phyloP scores from a whole-genome alignment of 129 eudicot species.

The Helichrysum umbraculigerum region DNA sequence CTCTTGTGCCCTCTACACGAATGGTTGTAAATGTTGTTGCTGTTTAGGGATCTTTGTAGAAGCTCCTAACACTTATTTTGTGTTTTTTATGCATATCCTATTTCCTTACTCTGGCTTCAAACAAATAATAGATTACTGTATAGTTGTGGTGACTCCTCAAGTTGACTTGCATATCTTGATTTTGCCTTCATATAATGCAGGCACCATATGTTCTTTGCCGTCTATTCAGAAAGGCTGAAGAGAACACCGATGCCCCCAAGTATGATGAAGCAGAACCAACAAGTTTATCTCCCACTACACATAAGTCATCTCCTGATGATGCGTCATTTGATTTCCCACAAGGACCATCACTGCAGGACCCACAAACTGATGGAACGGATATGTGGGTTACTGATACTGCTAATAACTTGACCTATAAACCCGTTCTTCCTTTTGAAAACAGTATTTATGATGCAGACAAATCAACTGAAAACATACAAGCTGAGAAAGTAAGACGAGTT shows the following conservation, averaged over 20 bases:
- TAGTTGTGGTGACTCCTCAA: neutral
- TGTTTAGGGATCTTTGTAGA: neutral
- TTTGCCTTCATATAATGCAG: conserved; percentile 30
- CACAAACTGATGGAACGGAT: conserved; percentile 38
- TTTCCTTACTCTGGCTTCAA: neutral
- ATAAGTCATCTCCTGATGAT: conserved; percentile 62
- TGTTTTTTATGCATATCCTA: neutral
- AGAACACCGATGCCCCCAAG: conserved; percentile 33
- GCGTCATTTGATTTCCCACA: conserved; percentile 38
- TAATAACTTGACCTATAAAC: conserved; percentile 30
- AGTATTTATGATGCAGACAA: conserved; percentile 34
- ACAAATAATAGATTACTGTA: neutral
- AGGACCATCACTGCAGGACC: conserved; percentile 29
- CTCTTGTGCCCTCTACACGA: neutral
- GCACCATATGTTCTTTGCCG: conserved; percentile 68
- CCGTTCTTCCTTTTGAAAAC: conserved; percentile 35
- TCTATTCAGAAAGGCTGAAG: conserved; percentile 59
- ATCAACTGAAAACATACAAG: conserved; percentile 34
- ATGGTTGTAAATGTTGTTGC: neutral
- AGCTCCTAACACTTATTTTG: neutral
- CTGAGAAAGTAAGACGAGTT: conserved; percentile 33
- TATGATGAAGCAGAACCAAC: conserved; percentile 51
- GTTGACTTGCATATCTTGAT: conserved; percentile 3
- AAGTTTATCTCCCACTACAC: conserved; percentile 46
- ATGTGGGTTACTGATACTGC: conserved; percentile 39